Base-by-base conservation (phyloP, 75 land plant species). In the Picea sitchensis region DNA sequence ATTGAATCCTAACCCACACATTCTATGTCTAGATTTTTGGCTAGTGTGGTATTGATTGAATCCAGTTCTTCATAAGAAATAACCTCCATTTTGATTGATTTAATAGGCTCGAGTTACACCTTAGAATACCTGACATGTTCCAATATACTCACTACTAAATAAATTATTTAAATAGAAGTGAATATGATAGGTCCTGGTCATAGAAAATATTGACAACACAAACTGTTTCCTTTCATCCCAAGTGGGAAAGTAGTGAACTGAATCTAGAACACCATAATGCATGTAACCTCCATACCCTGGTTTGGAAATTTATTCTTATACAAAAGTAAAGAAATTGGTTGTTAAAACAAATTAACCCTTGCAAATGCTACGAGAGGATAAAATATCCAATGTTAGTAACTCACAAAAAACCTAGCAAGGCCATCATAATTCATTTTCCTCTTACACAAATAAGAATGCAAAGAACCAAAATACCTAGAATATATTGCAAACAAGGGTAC, bases 401-500 rank as follows among this genome's bases (percentile, higher is more conserved):
- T 87, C 8, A 93, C 85, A 13, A 93, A 68, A 30, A 36, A 36
- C 38, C 38, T 36, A 36, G 38, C 38, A 2, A 84, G 92, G 5
- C 78, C 36, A 77, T 93, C 92, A 60, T 90, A 93, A 9, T 75
- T 72, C 87, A 93, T 84, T 44, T 77, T 75, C 44, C 91, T 82
- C 14, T 82, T 87, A 77, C 89, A 88, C 76, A 88, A 93, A 51
- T 68, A 73, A 14, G 92, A 90, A 59, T 85, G 79, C 14, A 90
- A 75, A 11, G 87, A 86, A 2, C 77, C 26, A 78, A 93, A 93
- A 14, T 90, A 76, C 73, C 79, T 86, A 2, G 89, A 79, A 47
- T 91, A 86, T 21, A 90, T 86, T 2, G 92, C 95, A 65, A 93
- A 93, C 14, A 93, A 79, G 3, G 92, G 95, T 23, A 93, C 84